Percentiles rank a stretch among this genome's conserved stretches.
Evolutionary conservation across 768 basidiomycete species (phyloP).

Genomic region (Tulasnella sp.): DNA sequence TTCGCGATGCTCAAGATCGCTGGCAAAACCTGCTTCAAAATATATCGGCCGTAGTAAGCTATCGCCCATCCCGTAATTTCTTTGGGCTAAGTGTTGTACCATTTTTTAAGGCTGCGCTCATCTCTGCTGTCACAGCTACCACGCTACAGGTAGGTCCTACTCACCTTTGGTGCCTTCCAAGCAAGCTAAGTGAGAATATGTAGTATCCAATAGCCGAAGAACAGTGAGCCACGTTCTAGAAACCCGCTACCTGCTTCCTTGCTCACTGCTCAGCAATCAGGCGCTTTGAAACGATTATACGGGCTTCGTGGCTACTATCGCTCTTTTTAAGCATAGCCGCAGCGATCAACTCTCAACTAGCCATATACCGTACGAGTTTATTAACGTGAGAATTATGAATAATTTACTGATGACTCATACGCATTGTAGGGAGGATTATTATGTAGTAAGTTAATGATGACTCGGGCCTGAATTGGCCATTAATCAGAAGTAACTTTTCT

Average conservation of each 20-base stretch:
- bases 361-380: slow-evolving; percentile 3
- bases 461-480: too few relatives aligned
- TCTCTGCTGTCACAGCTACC: not conserved
- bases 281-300: too few relatives aligned
- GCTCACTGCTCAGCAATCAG: not conserved
- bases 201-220: not conserved
- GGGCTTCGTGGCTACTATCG: slow-evolving; percentile 18
- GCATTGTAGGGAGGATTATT: slow-evolving; percentile 17
- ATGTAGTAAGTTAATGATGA: slow-evolving; percentile 20
- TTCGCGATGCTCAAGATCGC: slow-evolving; percentile 35
- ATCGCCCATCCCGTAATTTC: not conserved
- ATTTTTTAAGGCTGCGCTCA: not conserved
- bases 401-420: not conserved
- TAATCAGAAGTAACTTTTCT: too few relatives aligned
- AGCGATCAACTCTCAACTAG: slow-evolving; percentile 22
- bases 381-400: too few relatives aligned
- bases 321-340: slow-evolving; percentile 18
- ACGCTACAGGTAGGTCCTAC: not conserved
- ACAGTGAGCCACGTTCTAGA: not conserved
- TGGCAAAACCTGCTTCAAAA: not conserved
- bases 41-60: slow-evolving; percentile 13
- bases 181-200: too few relatives aligned
- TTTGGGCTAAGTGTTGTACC: too few relatives aligned
- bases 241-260: too few relatives aligned
- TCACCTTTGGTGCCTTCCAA: too few relatives aligned